phyloP scores from a whole-genome alignment of 2,329 filamentous ascomycete species.

The Nemania sp. region DNA sequence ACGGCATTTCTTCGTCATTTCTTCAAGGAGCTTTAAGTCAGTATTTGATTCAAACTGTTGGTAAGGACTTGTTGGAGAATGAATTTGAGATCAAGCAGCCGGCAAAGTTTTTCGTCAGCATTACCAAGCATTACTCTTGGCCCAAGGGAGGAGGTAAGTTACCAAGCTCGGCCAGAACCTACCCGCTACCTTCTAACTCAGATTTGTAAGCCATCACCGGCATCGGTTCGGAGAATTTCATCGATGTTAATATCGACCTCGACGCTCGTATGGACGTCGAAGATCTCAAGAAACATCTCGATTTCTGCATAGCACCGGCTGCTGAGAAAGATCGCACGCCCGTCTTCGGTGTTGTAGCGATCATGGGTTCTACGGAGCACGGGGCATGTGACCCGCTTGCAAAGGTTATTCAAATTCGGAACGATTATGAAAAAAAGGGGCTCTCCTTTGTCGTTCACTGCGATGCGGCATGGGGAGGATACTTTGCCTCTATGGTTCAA shows the following conservation, averaged over 20 bases:
- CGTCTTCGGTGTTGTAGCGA: constrained; percentile 49
- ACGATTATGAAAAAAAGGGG: constrained; percentile 46
- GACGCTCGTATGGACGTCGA: constrained; percentile 44
- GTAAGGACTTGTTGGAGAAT: constrained; percentile 44
- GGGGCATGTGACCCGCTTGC: constrained; percentile 49
- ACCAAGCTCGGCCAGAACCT: neutral
- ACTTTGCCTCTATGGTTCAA: constrained; percentile 52
- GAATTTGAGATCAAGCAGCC: constrained; percentile 41
- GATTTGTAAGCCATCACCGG: constrained; percentile 45
- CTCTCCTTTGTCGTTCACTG: constrained; percentile 51
- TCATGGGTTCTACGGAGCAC: constrained; percentile 54
- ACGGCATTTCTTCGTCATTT: too few species aligned
- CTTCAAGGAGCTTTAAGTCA: constrained; percentile 39
- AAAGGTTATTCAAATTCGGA: constrained; percentile 44
- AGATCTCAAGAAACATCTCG: constrained; percentile 39
- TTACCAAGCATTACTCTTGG: constrained; percentile 53
- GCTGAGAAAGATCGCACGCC: constrained; percentile 40
- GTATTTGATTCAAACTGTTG: constrained; percentile 46
- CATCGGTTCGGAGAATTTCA: constrained; percentile 47
- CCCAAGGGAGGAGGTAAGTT: constrained; percentile 49
- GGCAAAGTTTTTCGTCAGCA: constrained; percentile 43
- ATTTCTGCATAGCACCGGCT: too few species aligned
- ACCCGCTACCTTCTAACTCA: neutral
- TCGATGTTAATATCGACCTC: constrained; percentile 46
- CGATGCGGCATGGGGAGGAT: constrained; percentile 55